Percentiles rank a stretch among this genome's conserved stretches.
These are phyloP conservation scores for Ottelia alismoides DNA, from an alignment of 106 monocot genomes.

Conservation along the genomic window DNA sequence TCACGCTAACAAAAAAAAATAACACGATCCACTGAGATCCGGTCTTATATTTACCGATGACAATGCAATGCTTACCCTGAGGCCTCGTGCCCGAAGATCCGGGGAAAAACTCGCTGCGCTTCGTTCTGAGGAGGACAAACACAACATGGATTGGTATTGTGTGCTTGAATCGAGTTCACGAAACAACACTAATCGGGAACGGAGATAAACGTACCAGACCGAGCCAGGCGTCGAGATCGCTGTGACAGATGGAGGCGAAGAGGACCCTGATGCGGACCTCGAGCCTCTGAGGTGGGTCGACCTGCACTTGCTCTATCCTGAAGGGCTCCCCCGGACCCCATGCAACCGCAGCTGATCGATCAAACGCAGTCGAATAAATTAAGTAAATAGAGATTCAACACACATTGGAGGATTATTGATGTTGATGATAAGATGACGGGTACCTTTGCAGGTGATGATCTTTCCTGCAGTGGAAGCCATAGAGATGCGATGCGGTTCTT, in stretches of 20 bases:
- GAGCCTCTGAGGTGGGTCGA: slow-evolving; percentile 12
- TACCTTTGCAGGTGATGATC: slow-evolving; percentile 23
- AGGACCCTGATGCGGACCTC: slow-evolving; percentile 17
- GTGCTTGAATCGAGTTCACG: too few species aligned
- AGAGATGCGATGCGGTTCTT: too few species aligned
- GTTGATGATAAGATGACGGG: neutral
- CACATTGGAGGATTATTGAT: neutral
- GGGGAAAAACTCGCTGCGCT: slow-evolving; percentile 3
- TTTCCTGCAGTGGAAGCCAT: neutral
- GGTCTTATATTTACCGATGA: too few species aligned
- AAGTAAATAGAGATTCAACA: too few species aligned
- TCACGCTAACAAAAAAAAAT: slow-evolving; percentile 5
- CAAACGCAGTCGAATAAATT: too few species aligned
- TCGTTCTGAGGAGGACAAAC: too few species aligned
- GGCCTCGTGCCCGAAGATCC: slow-evolving; percentile 19
- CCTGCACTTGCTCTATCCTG: slow-evolving; percentile 15
- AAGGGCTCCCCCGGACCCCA: slow-evolving; percentile 13
- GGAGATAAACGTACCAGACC: slow-evolving; percentile 1
- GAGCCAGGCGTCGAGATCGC: slow-evolving; percentile 12
- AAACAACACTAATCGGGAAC: neutral
- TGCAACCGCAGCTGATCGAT: slow-evolving; percentile 13
- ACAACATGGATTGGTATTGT: too few species aligned
- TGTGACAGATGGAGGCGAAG: slow-evolving; percentile 26
- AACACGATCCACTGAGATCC: too few species aligned
- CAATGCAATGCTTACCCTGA: slow-evolving; percentile 16